A percentile compares a stretch with the other conserved stretches of the same genome.
phyloP scores from a whole-genome alignment of 108 stramenopile genomes.

The Thalassiosira profunda region DNA sequence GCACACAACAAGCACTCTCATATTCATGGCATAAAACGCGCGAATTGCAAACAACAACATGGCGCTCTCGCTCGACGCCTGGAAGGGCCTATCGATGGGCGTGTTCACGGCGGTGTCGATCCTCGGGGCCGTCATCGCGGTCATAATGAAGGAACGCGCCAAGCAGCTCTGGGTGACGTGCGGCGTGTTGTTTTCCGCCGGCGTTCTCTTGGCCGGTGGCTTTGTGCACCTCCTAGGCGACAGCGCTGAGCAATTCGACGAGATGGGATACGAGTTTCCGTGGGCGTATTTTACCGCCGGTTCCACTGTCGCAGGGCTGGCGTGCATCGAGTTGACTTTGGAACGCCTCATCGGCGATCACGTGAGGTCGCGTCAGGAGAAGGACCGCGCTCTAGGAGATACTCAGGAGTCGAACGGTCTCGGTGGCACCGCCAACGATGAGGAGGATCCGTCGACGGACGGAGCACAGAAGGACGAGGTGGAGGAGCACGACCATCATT shows the following conservation, averaged over 20 bases:
- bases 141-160: slow-evolving; percentile 18
- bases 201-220: slow-evolving; percentile 12
- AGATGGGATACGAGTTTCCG: neutral
- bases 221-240: slow-evolving; percentile 11
- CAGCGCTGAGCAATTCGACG: neutral
- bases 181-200: slow-evolving; percentile 13
- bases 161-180: slow-evolving; percentile 17
- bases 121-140: slow-evolving; percentile 11
- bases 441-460: neutral
- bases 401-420: no score
- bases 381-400: neutral
- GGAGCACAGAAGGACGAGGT: neutral
- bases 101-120: slow-evolving; percentile 11
- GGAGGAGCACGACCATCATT: slow-evolving; percentile 1
- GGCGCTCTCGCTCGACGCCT: slow-evolving; percentile 1
- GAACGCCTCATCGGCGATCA: neutral
- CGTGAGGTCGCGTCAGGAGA: neutral
- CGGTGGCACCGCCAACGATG: neutral
- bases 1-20: no score
- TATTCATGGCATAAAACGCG: no score
- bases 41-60: no score
- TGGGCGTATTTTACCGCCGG: slow-evolving; percentile 1
- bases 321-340: neutral
- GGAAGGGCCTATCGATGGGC: slow-evolving; percentile 18
- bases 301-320: neutral